A percentile compares a stretch with the other conserved stretches of the same genome.
These are phyloP conservation scores for Madurella mycetomatis DNA, from an alignment of 2,329 filamentous ascomycete genomes.

Conservation along the genomic window DNA sequence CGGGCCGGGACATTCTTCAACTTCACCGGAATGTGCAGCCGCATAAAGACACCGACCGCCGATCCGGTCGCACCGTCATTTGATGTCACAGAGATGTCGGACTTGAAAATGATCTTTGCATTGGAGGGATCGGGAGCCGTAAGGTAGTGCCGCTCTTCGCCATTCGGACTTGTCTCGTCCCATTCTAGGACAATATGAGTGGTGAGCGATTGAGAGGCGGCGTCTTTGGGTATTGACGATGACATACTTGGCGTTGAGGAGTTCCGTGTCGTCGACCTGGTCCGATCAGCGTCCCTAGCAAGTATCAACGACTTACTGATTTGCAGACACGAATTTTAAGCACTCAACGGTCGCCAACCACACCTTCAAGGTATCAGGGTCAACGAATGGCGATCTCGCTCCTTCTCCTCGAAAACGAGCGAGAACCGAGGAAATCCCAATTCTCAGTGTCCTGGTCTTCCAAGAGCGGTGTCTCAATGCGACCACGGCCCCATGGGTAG, in stretches of 20 bases:
- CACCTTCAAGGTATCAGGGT: constrained; percentile 4
- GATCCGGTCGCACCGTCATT: neutral
- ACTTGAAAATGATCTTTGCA: constrained; percentile 7
- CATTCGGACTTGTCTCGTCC: constrained; percentile 6
- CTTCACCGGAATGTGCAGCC: constrained; percentile 5
- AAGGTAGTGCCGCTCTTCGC: constrained; percentile 2
- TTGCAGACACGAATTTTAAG: neutral
- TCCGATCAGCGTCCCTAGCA: constrained; percentile 1
- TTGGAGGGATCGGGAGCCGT: constrained; percentile 5
- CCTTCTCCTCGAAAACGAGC: constrained; percentile 11
- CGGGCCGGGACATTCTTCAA: neutral
- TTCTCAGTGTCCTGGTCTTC: constrained; percentile 10
- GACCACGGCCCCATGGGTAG: constrained; percentile 11
- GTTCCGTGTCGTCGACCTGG: neutral
- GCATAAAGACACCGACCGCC: constrained; percentile 1
- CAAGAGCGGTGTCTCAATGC: constrained; percentile 9
- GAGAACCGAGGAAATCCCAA: constrained; percentile 7
- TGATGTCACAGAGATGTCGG: neutral
- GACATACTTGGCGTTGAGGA: constrained; percentile 1
- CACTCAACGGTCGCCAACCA: neutral
- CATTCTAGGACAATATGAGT: constrained; percentile 7
- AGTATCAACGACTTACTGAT: constrained; percentile 1
- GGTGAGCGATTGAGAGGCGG: constrained; percentile 4
- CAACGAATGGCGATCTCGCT: constrained; percentile 8
- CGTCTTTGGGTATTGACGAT: neutral